Percentiles rank a stretch among this genome's conserved stretches.
These are phyloP conservation scores for Sugiyamaella floridensis DNA, from an alignment of 805 yeast genomes.

Conservation along the genomic window DNA sequence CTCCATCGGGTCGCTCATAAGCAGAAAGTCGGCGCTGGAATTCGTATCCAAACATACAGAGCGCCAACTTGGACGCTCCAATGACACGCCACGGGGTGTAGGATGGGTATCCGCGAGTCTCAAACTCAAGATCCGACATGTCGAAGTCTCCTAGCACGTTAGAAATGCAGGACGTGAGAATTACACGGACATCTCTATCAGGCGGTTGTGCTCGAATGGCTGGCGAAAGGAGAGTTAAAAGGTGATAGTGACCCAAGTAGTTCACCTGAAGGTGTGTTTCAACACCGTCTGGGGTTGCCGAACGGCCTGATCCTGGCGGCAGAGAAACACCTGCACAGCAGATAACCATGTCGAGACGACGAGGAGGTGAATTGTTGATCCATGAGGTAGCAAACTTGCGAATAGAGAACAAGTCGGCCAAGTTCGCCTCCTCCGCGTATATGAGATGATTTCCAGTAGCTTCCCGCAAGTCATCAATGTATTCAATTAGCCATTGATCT, in stretches of 20 bases:
- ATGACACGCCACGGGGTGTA: conserved; percentile 65
- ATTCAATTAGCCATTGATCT: conserved; percentile 75
- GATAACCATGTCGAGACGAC: conserved; percentile 83
- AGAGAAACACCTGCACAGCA: conserved; percentile 80
- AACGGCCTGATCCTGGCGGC: conserved; percentile 64
- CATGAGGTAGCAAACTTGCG: conserved; percentile 90
- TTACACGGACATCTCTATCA: conserved; percentile 83
- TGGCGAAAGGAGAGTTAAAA: conserved; percentile 75
- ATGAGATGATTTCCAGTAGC: conserved; percentile 63
- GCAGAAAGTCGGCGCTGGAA: conserved; percentile 58
- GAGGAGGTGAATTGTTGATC: conserved; percentile 85
- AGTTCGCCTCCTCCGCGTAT: conserved; percentile 86
- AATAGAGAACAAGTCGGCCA: conserved; percentile 63
- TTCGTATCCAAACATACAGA: conserved; percentile 71
- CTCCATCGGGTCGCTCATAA: conserved; percentile 58
- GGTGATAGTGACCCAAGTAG: conserved; percentile 73
- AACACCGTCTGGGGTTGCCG: conserved; percentile 69
- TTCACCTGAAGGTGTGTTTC: conserved; percentile 82
- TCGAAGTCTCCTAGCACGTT: conserved; percentile 69
- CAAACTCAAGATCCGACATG: conserved; percentile 57
- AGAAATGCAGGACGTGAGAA: conserved; percentile 71
- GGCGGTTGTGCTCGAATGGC: conserved; percentile 84
- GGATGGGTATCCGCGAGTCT: conserved; percentile 49
- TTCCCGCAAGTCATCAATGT: conserved; percentile 68
- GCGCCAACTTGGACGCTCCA: conserved; percentile 74